Base-by-base conservation (phyloP, 768 basidiomycete species). In the Austroboletus festivus region DNA sequence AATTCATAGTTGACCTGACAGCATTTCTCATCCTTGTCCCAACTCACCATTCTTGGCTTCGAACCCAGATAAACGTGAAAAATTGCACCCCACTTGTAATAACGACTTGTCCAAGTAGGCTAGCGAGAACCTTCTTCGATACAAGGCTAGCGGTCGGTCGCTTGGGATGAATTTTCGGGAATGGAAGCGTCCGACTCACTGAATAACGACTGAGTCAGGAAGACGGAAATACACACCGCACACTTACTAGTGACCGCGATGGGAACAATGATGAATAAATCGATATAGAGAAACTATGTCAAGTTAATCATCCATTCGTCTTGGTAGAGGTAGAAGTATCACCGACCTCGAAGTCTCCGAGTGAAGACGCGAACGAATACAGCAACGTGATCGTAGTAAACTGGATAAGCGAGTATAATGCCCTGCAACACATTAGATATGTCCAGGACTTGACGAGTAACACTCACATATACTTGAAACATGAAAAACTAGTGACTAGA, bases 391-490 rank as follows among this genome's bases (percentile, higher is more conserved):
- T 89, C 3, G 93, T 92, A n/a, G 94, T 97, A 65, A 99, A 99
- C 65, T 99, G 96, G 44, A 99, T 99, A 56, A 99, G 77, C 12
- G 96, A 99, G 69, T 98, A 99, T 38, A 99, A 69, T 0, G 96
- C 96, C 95, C 94, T 98, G 58, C 16, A 54, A 31, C 12, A 28
- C 12, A 43, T 64, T 35, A 54, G 57, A 28, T 23, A 6, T 20
- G 22, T 38, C 20, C 26, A 24, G 11, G n/a, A 19, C 42, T 39
- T 24, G 34, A 30, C n/a, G 34, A 13, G 38, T 26, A 15, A 5
- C 30, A 75, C 90, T 68, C 58, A 94, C 95, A 99, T 99, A 62
- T 97, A 99, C 70, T 99, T 99, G 83, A 99, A 99, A 71, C 95
- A 98, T 56, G 93, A 94, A 70, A 99, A 99, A 66, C 93, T 95